A percentile compares a stretch with the other conserved stretches of the same genome.
phyloP scores from a whole-genome alignment of 176 grass and related monocot genomes.

The Guadua angustifolia region DNA sequence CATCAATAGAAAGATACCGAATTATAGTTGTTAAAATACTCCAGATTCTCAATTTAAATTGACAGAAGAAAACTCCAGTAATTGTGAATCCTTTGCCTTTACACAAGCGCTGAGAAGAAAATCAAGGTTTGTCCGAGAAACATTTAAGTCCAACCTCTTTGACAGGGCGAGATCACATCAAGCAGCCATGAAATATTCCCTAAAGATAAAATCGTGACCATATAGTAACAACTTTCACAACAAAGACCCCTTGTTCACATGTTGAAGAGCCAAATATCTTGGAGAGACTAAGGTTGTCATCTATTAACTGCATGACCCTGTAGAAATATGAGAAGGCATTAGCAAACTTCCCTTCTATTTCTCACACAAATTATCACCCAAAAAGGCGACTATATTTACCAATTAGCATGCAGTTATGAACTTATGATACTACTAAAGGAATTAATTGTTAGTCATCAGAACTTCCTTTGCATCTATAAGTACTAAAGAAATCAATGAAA shows the following conservation, averaged over 20 bases:
- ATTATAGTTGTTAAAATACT: too few species aligned
- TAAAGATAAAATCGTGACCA: background rate
- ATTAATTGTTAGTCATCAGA: too few species aligned
- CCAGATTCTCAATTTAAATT: too few species aligned
- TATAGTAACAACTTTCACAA: constrained; percentile 73
- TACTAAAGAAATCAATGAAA: too few species aligned
- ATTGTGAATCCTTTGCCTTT: constrained; percentile 72
- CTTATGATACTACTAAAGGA: constrained; percentile 8
- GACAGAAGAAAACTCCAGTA: too few species aligned
- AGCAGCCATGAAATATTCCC: constrained; percentile 26
- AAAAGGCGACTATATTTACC: constrained; percentile 20
- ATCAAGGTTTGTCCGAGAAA: constrained; percentile 92
- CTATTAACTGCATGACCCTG: constrained; percentile 80
- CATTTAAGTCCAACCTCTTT: constrained; percentile 75
- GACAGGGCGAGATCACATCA: constrained; percentile 39
- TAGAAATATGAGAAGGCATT: constrained; percentile 42
- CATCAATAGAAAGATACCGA: too few species aligned
- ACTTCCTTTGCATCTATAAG: too few species aligned
- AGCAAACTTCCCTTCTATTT: constrained; percentile 28
- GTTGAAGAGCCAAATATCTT: constrained; percentile 74
- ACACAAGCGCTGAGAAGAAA: constrained; percentile 92
- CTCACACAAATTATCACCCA: constrained; percentile 13
- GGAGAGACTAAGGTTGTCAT: constrained; percentile 69
- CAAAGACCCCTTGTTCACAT: constrained; percentile 70
- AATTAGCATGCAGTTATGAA: constrained; percentile 21